Evolutionary conservation across 2,329 filamentous ascomycete genomes (phyloP).

Genomic region (Cytospora paraplurivora): DNA sequence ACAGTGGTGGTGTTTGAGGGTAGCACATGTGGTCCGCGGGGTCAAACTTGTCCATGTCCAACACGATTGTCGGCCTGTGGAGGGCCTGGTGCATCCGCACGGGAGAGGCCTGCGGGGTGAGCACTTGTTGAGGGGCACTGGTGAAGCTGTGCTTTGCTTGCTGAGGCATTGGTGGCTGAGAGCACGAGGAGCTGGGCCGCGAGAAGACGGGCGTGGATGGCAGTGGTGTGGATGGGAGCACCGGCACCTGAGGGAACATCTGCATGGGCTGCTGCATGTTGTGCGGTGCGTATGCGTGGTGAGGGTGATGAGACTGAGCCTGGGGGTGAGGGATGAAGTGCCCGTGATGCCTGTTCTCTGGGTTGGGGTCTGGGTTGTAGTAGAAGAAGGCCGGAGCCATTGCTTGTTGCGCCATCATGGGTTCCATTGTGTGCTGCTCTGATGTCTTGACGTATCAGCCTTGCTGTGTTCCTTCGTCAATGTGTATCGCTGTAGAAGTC

Average conservation of each 20-base stretch:
- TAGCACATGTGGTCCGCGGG: conserved; percentile 68
- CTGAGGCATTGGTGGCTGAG: conserved; percentile 53
- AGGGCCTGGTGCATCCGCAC: conserved; percentile 58
- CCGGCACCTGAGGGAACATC: conserved; percentile 58
- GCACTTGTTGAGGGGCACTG: conserved; percentile 57
- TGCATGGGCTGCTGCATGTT: conserved; percentile 48
- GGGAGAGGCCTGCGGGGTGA: conserved; percentile 77
- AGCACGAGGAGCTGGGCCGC: conserved; percentile 65
- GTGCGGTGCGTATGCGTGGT: conserved; percentile 24
- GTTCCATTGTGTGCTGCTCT: conserved; percentile 60
- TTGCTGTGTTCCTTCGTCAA: conserved; percentile 8
- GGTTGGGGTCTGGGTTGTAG: conserved; percentile 76
- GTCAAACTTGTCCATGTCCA: conserved; percentile 71
- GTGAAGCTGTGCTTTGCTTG: conserved; percentile 52
- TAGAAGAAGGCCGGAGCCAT: conserved; percentile 83
- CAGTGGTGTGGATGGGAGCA: conserved; percentile 60
- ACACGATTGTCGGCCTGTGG: conserved; percentile 75
- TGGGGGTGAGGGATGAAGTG: conserved; percentile 70
- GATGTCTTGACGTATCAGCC: conserved; percentile 30
- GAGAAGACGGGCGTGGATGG: conserved; percentile 67
- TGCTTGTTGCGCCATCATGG: conserved; percentile 57
- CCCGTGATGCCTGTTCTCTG: conserved; percentile 72
- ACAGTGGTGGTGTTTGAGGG: conserved; percentile 85
- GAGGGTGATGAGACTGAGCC: conserved; percentile 56
- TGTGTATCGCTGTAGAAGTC: background rate